phyloP scores from a whole-genome alignment of 306 rosid species.

The Lablab purpureus region DNA sequence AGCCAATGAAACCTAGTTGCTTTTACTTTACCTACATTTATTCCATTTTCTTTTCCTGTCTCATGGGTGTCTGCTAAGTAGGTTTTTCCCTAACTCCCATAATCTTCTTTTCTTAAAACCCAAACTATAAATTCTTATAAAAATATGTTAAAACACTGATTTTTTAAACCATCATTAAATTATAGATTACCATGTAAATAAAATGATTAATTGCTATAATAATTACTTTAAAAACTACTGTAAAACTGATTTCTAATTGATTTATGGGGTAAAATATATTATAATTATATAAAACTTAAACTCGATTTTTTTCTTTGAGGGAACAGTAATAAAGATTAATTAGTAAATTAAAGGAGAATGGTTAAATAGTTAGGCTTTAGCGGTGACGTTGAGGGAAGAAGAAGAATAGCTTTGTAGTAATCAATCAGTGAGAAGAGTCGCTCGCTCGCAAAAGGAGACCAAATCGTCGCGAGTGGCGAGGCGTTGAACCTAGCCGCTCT shows the following conservation, averaged over 20 bases:
- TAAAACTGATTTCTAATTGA: neutral
- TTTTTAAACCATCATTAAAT: neutral
- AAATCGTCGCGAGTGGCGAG: conserved; percentile 32
- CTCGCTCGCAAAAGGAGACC: conserved; percentile 1
- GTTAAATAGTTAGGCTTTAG: neutral
- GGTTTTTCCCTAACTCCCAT: neutral
- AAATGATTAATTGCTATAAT: neutral
- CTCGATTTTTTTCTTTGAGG: too few relatives aligned
- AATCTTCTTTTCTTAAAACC: neutral
- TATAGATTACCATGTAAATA: neutral
- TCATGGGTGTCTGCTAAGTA: neutral
- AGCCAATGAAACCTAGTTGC: too few relatives aligned
- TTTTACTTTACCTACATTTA: neutral
- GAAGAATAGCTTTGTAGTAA: neutral
- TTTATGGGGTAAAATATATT: too few relatives aligned
- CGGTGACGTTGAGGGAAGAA: neutral
- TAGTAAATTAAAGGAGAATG: neutral
- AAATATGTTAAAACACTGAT: neutral
- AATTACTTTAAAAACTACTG: neutral
- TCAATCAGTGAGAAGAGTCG: conserved; percentile 16
- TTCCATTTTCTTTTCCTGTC: neutral
- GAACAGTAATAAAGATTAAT: too few relatives aligned
- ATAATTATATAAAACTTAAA: too few relatives aligned
- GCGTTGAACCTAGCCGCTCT: conserved; percentile 18
- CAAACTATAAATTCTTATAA: neutral